These are phyloP conservation scores for Puccinia triticina DNA, from an alignment of 1,284 basidiomycete genomes.

Conservation along the genomic window DNA sequence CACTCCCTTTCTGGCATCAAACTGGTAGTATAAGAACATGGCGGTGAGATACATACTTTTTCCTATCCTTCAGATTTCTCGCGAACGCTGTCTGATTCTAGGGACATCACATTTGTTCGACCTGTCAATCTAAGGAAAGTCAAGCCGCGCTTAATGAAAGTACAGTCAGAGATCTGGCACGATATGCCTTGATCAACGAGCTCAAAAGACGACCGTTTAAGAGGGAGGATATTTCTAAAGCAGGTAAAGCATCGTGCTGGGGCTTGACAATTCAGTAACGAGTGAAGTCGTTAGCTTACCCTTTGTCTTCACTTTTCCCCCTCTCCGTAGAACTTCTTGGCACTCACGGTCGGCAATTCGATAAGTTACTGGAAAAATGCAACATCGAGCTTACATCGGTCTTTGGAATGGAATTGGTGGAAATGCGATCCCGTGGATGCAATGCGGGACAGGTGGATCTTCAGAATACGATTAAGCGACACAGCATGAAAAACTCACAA, in stretches of 20 bases:
- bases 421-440: constrained; percentile 39
- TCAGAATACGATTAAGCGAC: constrained; percentile 23
- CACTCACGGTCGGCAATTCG: constrained; percentile 30
- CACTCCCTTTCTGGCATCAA: neutral
- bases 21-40: neutral
- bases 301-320: neutral
- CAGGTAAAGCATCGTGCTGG: constrained; percentile 1
- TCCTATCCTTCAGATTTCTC: neutral
- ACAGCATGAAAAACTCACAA: constrained; percentile 21
- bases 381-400: constrained; percentile 38
- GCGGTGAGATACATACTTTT: neutral
- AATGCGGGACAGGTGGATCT: constrained; percentile 32
- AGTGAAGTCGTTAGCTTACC: neutral
- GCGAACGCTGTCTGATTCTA: neutral
- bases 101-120: neutral
- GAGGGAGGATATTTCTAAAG: constrained; percentile 37
- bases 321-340: constrained; percentile 14
- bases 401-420: constrained; percentile 50
- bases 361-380: constrained; percentile 28
- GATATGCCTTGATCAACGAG: constrained; percentile 45
- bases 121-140: constrained; percentile 1
- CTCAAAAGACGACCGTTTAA: constrained; percentile 41
- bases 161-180: constrained; percentile 29
- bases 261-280: neutral
- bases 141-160: neutral